These are phyloP conservation scores for Cladophialophora carrionii DNA, from an alignment of 2,329 filamentous ascomycete species.

Conservation along the genomic window DNA sequence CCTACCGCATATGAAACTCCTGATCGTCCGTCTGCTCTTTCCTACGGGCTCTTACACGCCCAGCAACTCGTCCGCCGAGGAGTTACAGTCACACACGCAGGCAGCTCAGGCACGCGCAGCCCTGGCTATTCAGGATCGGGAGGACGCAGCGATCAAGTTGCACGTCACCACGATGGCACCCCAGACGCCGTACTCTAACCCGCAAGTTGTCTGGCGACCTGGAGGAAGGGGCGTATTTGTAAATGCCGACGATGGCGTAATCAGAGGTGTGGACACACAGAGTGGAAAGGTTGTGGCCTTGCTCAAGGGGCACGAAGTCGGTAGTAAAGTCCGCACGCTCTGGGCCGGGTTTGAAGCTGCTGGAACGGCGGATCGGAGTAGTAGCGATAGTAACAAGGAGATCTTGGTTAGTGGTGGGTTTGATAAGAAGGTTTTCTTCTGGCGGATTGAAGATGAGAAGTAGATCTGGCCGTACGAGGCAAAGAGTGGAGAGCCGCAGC, in stretches of 20 bases:
- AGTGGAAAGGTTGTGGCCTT: slow-evolving; percentile 60
- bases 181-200: slow-evolving; percentile 67
- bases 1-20: slow-evolving; percentile 64
- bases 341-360: slow-evolving; percentile 55
- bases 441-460: slow-evolving; percentile 43
- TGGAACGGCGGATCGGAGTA: neutral
- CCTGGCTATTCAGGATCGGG: slow-evolving; percentile 55
- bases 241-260: slow-evolving; percentile 66
- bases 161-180: slow-evolving; percentile 64
- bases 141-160: slow-evolving; percentile 63
- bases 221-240: slow-evolving; percentile 66
- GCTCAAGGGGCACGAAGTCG: slow-evolving; percentile 60
- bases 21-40: slow-evolving; percentile 62
- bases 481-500: neutral
- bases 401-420: slow-evolving; percentile 66
- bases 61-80: slow-evolving; percentile 10
- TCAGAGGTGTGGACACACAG: slow-evolving; percentile 62
- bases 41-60: slow-evolving; percentile 43
- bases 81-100: slow-evolving; percentile 22
- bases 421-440: slow-evolving; percentile 64
- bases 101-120: slow-evolving; percentile 34
- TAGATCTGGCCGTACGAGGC: neutral
- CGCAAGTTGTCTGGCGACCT: slow-evolving; percentile 64
- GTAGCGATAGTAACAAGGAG: slow-evolving; percentile 37
- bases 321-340: slow-evolving; percentile 62